A percentile compares a stretch with the other conserved stretches of the same genome.
Conservation (phyloP, 257 asterid species). For the Mentha longifolia region DNA sequence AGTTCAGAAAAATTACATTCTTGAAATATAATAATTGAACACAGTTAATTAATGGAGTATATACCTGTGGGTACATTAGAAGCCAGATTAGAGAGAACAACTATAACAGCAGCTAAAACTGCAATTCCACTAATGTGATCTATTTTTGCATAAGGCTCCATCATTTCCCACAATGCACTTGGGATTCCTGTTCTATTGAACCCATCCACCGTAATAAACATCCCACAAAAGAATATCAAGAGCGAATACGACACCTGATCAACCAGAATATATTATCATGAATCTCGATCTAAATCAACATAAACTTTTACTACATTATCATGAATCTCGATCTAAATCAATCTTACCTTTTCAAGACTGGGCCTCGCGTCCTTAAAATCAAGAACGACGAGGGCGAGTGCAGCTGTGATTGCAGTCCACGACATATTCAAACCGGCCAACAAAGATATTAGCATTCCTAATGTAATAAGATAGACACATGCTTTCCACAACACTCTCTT, state of each 20-base stretch:
- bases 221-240: constrained; percentile 90
- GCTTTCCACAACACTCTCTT: constrained; percentile 60
- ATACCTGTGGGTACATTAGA: constrained; percentile 97
- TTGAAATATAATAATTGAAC: no score
- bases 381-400: constrained; percentile 83
- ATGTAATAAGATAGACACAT: constrained; percentile 73
- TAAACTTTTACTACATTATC: no score
- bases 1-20: no score
- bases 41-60: no score
- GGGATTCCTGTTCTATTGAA: constrained; percentile 91
- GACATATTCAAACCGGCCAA: constrained; percentile 86
- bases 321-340: background rate
- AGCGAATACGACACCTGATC: constrained; percentile 84
- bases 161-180: constrained; percentile 72
- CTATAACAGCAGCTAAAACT: constrained; percentile 69
- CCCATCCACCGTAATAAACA: constrained; percentile 89
- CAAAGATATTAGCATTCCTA: constrained; percentile 79
- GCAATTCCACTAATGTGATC: constrained; percentile 62
- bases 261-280: no score
- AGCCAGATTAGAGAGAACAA: constrained; percentile 84
- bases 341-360: constrained; percentile 69
- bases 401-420: constrained; percentile 93
- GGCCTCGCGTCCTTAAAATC: constrained; percentile 92
- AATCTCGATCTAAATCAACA: no score
- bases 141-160: constrained; percentile 83